Base-by-base conservation (phyloP, 495 filamentous ascomycete genomes). In the Delitschia confertaspora region DNA sequence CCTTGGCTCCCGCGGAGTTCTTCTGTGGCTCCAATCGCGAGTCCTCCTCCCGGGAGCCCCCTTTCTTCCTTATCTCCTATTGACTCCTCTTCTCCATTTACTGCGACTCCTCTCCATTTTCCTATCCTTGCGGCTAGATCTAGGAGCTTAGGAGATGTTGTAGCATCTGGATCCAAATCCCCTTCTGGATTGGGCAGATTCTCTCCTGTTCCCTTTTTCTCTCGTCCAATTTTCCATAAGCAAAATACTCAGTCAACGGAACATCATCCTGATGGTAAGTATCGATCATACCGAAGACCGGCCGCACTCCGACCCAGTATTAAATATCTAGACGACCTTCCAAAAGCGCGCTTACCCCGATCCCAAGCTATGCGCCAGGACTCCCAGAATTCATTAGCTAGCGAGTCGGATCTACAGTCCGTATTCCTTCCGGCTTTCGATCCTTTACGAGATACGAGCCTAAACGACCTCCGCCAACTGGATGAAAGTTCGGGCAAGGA, bases 201-300 rank as follows among this genome's bases (percentile, higher is more conserved):
- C 33, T 65, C 63, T 50, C 69, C 70, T 55, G 63, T 69, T 23
- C 61, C 68, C 56, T 64, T 62, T 57, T 66, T 68, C 42, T 55
- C 61, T 42, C 45, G 13, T 25, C 2, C 40, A 16, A 8, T 53
- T 47, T 32, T 13, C 31, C 37, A 43, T 38, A 55, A 63, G 49
- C 11, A 22, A 10, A 17, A 32, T 9, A 24, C 51, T 42, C 42
- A 42, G 40, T 49, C 56, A 29, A 18, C 44, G 60, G 55, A 67
- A 63, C 64, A 73, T 77, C 74, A 72, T 80, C 75, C 68, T 76
- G 57, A 56, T 56, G 71, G 75, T 80, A 67, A 72, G 76, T 79
- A 73, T 71, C 29, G 24, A 32, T 35, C 20, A 18, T n/a, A n/a
- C n/a, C n/a, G 41, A 32, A 39, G 45, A 38, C 24, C 14, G 33